Base-by-base conservation (phyloP, 192 early-diverging fungal species). In the Entrophospora sp. region DNA sequence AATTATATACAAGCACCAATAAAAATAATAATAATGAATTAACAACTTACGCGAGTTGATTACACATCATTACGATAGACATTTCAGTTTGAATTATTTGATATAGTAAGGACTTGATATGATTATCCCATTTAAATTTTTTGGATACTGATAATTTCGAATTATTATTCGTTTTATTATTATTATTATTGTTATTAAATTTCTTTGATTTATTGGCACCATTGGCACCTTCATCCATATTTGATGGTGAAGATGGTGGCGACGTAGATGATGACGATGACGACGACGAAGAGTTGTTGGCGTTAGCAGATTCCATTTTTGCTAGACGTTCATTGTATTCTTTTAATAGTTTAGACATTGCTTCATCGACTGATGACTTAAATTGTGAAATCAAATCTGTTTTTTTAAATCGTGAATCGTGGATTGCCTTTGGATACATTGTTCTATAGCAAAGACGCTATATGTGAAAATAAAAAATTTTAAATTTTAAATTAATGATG, bases 61-160 rank as follows among this genome's bases (percentile, higher is more conserved):
- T 73, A 16, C 62, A 28, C 9, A 72, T 30, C 28, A 28, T 16
- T 28, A 63, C 60, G 10, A 43, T 62, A 12, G 56, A 31, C 22
- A 43, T 62, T 56, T 76, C 74, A n/a, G 43, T 32, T 49, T 66
- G 31, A 31, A 76, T 65, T 6, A 76, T 73, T 46, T 69, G 45
- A 49, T 67, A 73, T 9, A 75, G 28, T 10, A 65, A 36, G 14
- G 51, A 61, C 13, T 67, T 56, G 1, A 61, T 61, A 9, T 58
- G 57, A 30, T 75, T 71, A 32, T 71, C 72, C 18, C 71, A 75
- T 56, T 51, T 72, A 20, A 75, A 75, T 52, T 65, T 72, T 3
- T 55, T 58, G 14, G 35, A 18, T 32, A 38, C 45, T 2, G n/a
- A n/a, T n/a, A n/a, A n/a, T 5, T 34, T 27, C 37, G 38, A 31